Evolutionary conservation across 2,329 filamentous ascomycete species (phyloP), one percentile per base, ranked within the genome.

Genomic region (Botrytis cinerea): DNA sequence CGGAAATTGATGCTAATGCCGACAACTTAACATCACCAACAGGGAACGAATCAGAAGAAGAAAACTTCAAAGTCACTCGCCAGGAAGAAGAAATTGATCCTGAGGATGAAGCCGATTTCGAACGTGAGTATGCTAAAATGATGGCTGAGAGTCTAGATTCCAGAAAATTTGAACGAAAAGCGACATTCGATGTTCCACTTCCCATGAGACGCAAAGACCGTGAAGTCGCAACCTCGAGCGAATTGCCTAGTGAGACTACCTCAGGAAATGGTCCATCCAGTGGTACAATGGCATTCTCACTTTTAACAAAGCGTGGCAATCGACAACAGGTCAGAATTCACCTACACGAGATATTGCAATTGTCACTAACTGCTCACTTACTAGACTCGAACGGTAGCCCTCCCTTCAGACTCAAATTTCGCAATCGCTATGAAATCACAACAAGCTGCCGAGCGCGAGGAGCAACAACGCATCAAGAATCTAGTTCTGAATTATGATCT

Each of bases 381-480:
- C 45, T 25, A 97, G 93, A 98, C 95, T 35, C 93, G 93, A 69
- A 96, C 93, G 9, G 95, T 98, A 78, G 94, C 96, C 79, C 86
- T 98, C 66, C 93, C 93, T 16, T 91, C 95, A 2, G 93, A 99
- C 82, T 98, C 96, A 0, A 95, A 90, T 68, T 98, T 99, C 83
- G 96, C 96, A 9, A 89, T 98, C 77, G 96, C 96, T 61, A 96
- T 99, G 94, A 96, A 94, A 81, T 94, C 89, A 75, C 95, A 98
- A 84, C 95, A 98, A 81, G 93, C 97, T 83, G 95, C 94, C 4
- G 95, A 98, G 81, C 92, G 92, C 71, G 96, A 97, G 81, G 97
- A 99, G 82, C 95, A 99, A 82, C 94, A 98, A 82, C 93, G 96
- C 75, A 99, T 99, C 89, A 99, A 99, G 85, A 97, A 94, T 80